Conservation (phyloP, 495 filamentous ascomycete species). For the Penicillium mononematosum region DNA sequence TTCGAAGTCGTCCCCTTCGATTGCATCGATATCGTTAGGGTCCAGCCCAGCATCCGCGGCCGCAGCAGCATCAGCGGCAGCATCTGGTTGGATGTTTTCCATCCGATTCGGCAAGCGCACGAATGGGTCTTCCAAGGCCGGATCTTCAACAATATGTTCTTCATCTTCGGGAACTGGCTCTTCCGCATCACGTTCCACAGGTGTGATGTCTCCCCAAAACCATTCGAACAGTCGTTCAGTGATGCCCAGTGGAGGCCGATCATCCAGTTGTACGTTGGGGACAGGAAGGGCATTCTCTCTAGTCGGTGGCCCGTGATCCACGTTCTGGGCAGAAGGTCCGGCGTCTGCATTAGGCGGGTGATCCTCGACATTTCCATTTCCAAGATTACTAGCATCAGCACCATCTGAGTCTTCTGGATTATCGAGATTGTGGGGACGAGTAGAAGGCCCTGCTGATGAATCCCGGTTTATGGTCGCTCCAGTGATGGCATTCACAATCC, state of each 20-base stretch:
- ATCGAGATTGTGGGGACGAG: neutral
- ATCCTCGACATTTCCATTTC: neutral
- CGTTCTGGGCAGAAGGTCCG: neutral
- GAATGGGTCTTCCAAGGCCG: slow-evolving; percentile 63
- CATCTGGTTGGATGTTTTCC: slow-evolving; percentile 19
- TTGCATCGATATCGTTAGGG: slow-evolving; percentile 56
- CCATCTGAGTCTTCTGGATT: neutral
- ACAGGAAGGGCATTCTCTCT: neutral
- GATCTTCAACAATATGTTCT: slow-evolving; percentile 56
- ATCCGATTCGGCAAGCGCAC: slow-evolving; percentile 48
- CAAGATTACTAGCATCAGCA: neutral
- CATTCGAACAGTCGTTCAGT: slow-evolving; percentile 45
- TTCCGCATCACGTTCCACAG: slow-evolving; percentile 31
- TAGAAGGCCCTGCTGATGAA: slow-evolving; percentile 11
- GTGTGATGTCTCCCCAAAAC: slow-evolving; percentile 62
- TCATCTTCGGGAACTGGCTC: slow-evolving; percentile 45
- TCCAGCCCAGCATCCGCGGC: slow-evolving; percentile 53
- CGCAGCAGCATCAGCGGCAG: slow-evolving; percentile 26
- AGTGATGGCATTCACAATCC: slow-evolving; percentile 43
- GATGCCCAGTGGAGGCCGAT: slow-evolving; percentile 19
- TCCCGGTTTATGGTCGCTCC: slow-evolving; percentile 16
- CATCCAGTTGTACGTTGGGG: neutral
- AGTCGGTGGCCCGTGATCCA: neutral
- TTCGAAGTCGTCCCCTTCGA: slow-evolving; percentile 94
- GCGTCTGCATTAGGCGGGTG: neutral